Percentiles rank a stretch among this genome's conserved stretches.
Conservation (phyloP, 2,329 filamentous ascomycete genomes). For the Beauveria bassiana region DNA sequence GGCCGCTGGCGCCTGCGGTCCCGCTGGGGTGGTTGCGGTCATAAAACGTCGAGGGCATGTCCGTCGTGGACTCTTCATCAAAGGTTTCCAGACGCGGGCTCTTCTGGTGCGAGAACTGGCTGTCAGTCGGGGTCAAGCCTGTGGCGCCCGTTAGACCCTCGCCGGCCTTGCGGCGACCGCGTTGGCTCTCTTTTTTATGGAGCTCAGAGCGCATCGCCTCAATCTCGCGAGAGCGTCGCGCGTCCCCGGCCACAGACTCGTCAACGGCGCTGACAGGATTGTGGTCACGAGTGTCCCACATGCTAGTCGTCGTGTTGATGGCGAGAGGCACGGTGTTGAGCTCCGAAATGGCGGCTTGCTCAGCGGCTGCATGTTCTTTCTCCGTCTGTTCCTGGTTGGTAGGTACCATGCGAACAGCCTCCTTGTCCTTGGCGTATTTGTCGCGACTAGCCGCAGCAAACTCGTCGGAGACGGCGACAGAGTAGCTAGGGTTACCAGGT, state of each 20-base stretch:
- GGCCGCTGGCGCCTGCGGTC: not conserved
- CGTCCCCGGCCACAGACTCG: constrained; percentile 17
- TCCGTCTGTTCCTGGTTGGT: constrained; percentile 21
- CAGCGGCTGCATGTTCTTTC: constrained; percentile 24
- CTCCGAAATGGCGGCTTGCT: constrained; percentile 37
- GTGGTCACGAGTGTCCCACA: constrained; percentile 21
- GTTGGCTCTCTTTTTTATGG: constrained; percentile 36
- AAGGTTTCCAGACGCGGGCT: constrained; percentile 28
- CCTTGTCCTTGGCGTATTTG: constrained; percentile 46
- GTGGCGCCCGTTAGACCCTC: constrained; percentile 32
- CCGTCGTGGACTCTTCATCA: constrained; percentile 37
- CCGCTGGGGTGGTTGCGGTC: constrained; percentile 4
- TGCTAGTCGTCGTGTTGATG: constrained; percentile 13
- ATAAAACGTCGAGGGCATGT: constrained; percentile 18
- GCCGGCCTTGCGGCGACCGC: constrained; percentile 42
- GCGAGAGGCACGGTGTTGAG: constrained; percentile 33
- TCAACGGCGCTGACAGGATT: constrained; percentile 20
- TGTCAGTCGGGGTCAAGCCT: constrained; percentile 21
- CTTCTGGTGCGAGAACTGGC: constrained; percentile 20
- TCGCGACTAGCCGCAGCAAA: constrained; percentile 58
- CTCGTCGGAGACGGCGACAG: constrained; percentile 64
- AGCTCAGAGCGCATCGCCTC: constrained; percentile 30
- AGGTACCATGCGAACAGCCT: constrained; percentile 59
- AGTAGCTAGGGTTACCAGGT: constrained; percentile 71
- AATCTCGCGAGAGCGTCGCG: constrained; percentile 30